Evolutionary conservation across 805 yeast species (phyloP).

Genomic region (Nakazawaea laoshanensis): DNA sequence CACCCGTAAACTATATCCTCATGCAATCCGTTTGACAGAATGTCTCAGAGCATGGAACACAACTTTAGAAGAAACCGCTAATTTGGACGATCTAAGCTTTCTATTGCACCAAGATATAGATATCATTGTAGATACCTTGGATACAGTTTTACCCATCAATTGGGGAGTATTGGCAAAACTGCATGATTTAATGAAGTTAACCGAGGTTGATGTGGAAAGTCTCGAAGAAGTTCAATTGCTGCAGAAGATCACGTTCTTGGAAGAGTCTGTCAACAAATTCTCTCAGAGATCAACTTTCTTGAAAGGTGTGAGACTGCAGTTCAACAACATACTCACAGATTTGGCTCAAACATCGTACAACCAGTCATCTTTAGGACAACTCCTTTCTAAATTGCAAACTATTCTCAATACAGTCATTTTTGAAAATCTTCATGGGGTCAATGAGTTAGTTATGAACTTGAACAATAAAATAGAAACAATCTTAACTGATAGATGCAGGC

Average conservation of each 20-base stretch:
- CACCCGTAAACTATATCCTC: slow-evolving; percentile 46
- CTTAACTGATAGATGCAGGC: slow-evolving; percentile 21
- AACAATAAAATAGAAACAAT: slow-evolving; percentile 23
- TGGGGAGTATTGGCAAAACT: slow-evolving; percentile 51
- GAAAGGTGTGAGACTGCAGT: slow-evolving; percentile 17
- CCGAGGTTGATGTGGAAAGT: slow-evolving; percentile 17
- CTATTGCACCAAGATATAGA: slow-evolving; percentile 29
- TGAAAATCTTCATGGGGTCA: slow-evolving; percentile 28
- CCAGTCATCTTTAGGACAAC: slow-evolving; percentile 11
- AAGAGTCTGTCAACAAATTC: slow-evolving; percentile 21
- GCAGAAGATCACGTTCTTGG: slow-evolving; percentile 22
- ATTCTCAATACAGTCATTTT: slow-evolving; percentile 24
- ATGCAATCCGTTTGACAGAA: slow-evolving; percentile 46
- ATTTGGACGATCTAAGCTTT: slow-evolving; percentile 31
- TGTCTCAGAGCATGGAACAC: slow-evolving; percentile 32
- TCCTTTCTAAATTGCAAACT: slow-evolving; percentile 23
- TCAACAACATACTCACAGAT: slow-evolving; percentile 15
- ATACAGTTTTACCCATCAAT: slow-evolving; percentile 25
- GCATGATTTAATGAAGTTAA: slow-evolving; percentile 29
- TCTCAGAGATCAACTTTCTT: slow-evolving; percentile 22
- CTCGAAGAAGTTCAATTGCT: slow-evolving; percentile 23
- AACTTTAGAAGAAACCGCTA: slow-evolving; percentile 20
- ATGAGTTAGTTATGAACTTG: slow-evolving; percentile 21
- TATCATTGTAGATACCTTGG: slow-evolving; percentile 24
- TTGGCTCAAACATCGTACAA: slow-evolving; percentile 21